Base-by-base conservation (phyloP, 1,284 basidiomycete species). In the Baeospora myosura region DNA sequence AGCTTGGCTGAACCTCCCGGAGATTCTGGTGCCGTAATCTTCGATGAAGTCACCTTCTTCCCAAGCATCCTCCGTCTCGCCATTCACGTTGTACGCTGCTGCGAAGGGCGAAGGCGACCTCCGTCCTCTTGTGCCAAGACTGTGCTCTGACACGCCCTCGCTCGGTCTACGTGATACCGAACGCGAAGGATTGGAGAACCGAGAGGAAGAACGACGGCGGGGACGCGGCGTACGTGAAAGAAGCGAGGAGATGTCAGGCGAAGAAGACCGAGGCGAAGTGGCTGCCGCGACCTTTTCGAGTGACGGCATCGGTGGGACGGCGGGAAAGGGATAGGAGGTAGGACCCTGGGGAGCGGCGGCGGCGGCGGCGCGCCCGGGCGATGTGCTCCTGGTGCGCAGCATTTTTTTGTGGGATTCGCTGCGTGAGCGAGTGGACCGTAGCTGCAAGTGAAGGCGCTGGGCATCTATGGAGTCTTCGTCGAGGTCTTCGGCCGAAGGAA, bases 371-470 rank as follows among this genome's bases (percentile, higher is more conserved):
- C 38, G 42, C 39, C 50, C 36, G 50, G 48, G 43, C 49, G 53
- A 49, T 42, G 45, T 37, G 47, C 52, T 53, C 34, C 52, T 42
- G 8, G 48, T 45, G 3, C 46, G 45, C 11, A 63, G 50, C 1
- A 44, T 50, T 31, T 53, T 51, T 38, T 59, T 60, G 43, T 67
- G 58, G n/a, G 46, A 51, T 17, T 49, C 49, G 29, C 57, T 63
- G 31, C 60, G 55, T 22, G 64, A 63, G 5, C 62, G 57, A 10
- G 54, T 44, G 3, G 62, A 58, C 11, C 62, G 59, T 25, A 63
- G 56, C 24, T 59, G 55, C 21, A 56, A 48, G 11, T 65, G 56
- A 14, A 66, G 51, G 20, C 56, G 49, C 44, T 62, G 58, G 5
- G 61, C 53, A 29, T 57, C 56, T 7, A 40, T 21, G 40, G 28